A percentile compares a stretch with the other conserved stretches of the same genome.
Evolutionary conservation across 441 rosid species (phyloP).

Genomic region (Metrosideros polymorpha): DNA sequence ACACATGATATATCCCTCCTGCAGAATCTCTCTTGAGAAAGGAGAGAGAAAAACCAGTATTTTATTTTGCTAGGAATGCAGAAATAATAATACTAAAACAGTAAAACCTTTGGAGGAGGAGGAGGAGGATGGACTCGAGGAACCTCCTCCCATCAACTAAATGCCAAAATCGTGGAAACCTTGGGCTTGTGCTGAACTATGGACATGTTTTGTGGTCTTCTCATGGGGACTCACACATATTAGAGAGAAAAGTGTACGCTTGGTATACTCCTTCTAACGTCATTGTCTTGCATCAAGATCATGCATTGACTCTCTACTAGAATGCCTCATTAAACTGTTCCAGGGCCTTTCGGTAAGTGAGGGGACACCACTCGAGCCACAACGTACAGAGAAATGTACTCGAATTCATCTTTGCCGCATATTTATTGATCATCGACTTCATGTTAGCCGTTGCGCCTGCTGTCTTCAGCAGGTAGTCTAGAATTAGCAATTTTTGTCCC

Average conservation of each 20-base stretch:
- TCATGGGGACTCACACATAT: neutral
- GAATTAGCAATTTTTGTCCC: neutral
- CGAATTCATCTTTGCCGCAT: neutral
- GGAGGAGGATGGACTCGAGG: neutral
- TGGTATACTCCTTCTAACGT: neutral
- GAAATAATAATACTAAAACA: neutral
- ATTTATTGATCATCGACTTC: neutral
- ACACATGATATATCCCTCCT: neutral
- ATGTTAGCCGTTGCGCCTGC: neutral
- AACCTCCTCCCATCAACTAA: neutral
- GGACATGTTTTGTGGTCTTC: neutral
- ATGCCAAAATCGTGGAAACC: neutral
- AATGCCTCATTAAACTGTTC: neutral
- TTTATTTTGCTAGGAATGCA: neutral
- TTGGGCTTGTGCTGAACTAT: neutral
- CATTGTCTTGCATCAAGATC: neutral
- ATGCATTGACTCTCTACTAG: neutral
- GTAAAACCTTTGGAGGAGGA: neutral
- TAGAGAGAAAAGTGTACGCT: neutral
- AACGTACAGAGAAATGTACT: neutral
- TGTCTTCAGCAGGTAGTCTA: neutral
- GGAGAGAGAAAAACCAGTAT: neutral
- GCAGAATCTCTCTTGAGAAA: neutral
- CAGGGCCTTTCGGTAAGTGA: neutral
- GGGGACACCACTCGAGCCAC: neutral